phyloP scores from a whole-genome alignment of 345 rosid species.

The Rhodamnia rubescens region DNA sequence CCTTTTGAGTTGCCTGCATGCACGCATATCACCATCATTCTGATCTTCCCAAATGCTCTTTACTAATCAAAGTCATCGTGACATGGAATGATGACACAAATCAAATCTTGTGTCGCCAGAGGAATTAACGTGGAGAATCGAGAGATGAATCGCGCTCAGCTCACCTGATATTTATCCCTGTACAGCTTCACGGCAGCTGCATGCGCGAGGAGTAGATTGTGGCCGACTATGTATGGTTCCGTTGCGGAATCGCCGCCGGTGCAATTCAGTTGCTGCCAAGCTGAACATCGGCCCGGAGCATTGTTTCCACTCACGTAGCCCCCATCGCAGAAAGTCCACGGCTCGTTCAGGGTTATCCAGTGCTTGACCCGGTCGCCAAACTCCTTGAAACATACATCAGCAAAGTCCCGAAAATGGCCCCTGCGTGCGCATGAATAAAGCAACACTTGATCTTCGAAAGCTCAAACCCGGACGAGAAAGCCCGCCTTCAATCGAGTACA shows the following conservation, averaged over 20 bases:
- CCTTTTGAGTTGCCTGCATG: conserved; percentile 27
- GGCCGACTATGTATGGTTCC: conserved; percentile 18
- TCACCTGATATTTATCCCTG: conserved; percentile 17
- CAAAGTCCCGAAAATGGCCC: conserved; percentile 10
- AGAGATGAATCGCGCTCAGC: background rate
- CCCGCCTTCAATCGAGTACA: background rate
- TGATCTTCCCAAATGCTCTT: no score
- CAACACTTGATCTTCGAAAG: background rate
- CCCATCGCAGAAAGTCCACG: background rate
- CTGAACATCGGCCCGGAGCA: conserved; percentile 17
- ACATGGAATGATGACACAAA: no score
- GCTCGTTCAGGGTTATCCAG: conserved; percentile 32
- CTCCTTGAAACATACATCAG: conserved; percentile 12
- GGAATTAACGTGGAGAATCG: background rate
- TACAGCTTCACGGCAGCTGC: conserved; percentile 15
- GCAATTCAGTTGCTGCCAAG: conserved; percentile 5
- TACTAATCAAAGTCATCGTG: no score
- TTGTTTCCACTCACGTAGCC: conserved; percentile 1
- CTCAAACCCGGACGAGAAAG: background rate
- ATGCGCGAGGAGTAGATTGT: conserved; percentile 23
- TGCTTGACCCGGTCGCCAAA: conserved; percentile 26
- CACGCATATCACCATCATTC: background rate
- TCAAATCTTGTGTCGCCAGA: no score
- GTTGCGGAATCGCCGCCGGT: conserved; percentile 13
- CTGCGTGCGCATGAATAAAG: background rate